Conservation (phyloP, 306 rosid species). For the Sesbania bispinosa region DNA sequence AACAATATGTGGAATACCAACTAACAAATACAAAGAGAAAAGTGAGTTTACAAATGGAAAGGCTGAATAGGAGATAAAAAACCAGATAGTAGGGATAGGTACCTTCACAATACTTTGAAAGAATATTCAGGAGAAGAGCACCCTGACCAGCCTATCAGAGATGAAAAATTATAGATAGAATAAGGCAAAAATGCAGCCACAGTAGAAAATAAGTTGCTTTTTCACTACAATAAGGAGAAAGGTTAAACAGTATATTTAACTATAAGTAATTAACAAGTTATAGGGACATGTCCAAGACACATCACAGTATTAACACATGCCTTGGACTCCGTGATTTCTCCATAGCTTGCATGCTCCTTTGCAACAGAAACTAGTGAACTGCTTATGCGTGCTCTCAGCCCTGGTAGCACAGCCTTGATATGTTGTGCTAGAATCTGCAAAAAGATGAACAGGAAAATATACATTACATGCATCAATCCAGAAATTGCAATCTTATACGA, state of each 20-base stretch:
- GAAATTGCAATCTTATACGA: background rate
- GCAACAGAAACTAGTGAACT: constrained; percentile 79
- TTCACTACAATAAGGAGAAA: background rate
- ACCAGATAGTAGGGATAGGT: constrained; percentile 17
- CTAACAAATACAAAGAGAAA: background rate
- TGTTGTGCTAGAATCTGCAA: constrained; percentile 89
- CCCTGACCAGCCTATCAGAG: constrained; percentile 90
- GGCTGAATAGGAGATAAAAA: constrained; percentile 6
- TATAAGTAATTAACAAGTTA: background rate
- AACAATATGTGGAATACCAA: background rate
- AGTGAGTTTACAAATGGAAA: background rate
- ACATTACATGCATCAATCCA: constrained; percentile 13
- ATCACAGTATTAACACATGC: constrained; percentile 34
- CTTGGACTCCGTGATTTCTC: constrained; percentile 94
- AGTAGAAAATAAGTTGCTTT: constrained; percentile 9
- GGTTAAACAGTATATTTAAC: background rate
- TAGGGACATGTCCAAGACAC: background rate
- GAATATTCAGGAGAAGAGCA: constrained; percentile 92
- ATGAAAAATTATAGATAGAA: constrained; percentile 11
- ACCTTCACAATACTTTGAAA: constrained; percentile 95
- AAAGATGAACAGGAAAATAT: constrained; percentile 18
- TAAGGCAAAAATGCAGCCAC: background rate
- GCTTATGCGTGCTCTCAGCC: constrained; percentile 89
- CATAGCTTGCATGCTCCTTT: constrained; percentile 94
- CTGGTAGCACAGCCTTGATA: constrained; percentile 85